Evolutionary conservation across 176 grass and related monocot species (phyloP).

Genomic region (Carex cristatella): DNA sequence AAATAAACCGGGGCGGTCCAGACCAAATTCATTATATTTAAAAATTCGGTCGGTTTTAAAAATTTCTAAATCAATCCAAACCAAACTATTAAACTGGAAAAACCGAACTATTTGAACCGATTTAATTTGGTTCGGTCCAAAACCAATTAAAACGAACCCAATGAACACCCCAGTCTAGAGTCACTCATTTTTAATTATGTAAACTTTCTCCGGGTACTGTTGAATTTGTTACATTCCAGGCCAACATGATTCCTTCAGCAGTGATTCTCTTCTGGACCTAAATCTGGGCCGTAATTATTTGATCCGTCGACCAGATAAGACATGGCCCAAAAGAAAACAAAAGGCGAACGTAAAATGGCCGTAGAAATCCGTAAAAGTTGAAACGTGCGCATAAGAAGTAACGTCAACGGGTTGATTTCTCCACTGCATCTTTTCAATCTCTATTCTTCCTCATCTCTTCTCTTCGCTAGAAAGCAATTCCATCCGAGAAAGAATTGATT

Average conservation of each 20-base stretch:
- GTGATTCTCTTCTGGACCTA: neutral
- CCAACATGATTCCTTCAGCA: neutral
- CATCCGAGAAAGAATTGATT: neutral
- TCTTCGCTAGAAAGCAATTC: neutral
- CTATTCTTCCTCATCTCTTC: neutral
- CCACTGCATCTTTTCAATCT: neutral
- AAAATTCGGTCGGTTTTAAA: no score
- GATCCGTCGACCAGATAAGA: neutral
- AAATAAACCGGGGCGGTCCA: no score
- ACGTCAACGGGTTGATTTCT: conserved; percentile 7
- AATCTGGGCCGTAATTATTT: neutral
- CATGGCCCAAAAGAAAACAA: neutral
- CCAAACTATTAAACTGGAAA: no score
- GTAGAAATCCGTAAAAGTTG: neutral
- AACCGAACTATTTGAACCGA: no score
- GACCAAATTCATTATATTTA: no score
- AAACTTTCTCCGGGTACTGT: neutral
- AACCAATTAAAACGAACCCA: no score
- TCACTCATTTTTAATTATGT: no score
- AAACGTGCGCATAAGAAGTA: neutral
- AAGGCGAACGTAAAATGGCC: neutral
- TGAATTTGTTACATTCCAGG: neutral
- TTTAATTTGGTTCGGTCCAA: no score
- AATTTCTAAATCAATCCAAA: no score
- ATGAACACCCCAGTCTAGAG: no score